Evolutionary conservation across 306 rosid genomes (phyloP).

Genomic region (Echinosophora koreensis): DNA sequence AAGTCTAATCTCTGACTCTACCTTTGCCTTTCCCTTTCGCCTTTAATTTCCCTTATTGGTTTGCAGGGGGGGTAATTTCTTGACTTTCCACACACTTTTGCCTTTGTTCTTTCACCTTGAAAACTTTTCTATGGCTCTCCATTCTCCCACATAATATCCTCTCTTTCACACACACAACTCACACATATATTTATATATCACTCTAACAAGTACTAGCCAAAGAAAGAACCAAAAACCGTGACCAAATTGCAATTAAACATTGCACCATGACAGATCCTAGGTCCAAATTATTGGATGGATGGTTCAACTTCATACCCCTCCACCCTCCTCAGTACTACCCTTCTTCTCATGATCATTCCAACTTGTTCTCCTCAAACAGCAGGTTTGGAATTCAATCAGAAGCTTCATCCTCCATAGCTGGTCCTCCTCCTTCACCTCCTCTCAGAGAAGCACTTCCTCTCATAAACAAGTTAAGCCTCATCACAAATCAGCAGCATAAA

Average conservation of each 20-base stretch:
- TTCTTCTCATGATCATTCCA: constrained; percentile 52
- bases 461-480: constrained; percentile 59
- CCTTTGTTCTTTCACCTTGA: constrained; percentile 46
- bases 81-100: constrained; percentile 46
- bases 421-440: constrained; percentile 53
- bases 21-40: constrained; percentile 54
- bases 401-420: constrained; percentile 29
- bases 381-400: constrained; percentile 43
- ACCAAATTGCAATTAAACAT: constrained; percentile 10
- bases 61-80: constrained; percentile 67
- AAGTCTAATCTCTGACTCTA: constrained; percentile 67
- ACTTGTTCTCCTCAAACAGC: constrained; percentile 44
- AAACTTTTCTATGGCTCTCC: constrained; percentile 51
- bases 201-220: constrained; percentile 1
- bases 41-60: constrained; percentile 48
- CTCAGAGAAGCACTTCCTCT: constrained; percentile 72
- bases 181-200: constrained; percentile 37
- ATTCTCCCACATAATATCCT: constrained; percentile 27
- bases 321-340: constrained; percentile 49
- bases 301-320: constrained; percentile 66
- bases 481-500: constrained; percentile 17
- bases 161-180: background rate
- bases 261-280: constrained; percentile 72
- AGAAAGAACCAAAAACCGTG: constrained; percentile 40
- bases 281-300: constrained; percentile 54